phyloP scores from a whole-genome alignment of 106 monocot genomes.

The Dioscorea dumetorum region DNA sequence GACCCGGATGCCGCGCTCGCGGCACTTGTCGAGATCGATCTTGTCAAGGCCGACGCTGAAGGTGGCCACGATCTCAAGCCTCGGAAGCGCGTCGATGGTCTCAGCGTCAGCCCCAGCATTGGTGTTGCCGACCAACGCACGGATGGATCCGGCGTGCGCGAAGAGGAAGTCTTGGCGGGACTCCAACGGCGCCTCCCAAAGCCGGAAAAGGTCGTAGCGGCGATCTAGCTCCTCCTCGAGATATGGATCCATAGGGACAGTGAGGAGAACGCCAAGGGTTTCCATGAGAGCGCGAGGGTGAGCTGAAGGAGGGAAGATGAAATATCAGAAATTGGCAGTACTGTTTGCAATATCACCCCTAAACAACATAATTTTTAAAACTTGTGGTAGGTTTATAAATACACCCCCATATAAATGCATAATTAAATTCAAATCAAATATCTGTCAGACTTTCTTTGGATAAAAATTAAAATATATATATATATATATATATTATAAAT shows the following conservation, averaged over 20 bases:
- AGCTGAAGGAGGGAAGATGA: not conserved
- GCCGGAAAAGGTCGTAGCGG: constrained; percentile 60
- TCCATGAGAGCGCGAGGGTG: not conserved
- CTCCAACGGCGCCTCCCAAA: constrained; percentile 49
- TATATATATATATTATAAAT: not conserved
- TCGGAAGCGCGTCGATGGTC: constrained; percentile 57
- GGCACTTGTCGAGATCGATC: constrained; percentile 67
- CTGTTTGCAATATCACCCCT: not conserved
- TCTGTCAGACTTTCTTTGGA: no score
- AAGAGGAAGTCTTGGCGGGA: constrained; percentile 32
- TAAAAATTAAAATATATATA: not conserved
- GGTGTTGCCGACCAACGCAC: constrained; percentile 57
- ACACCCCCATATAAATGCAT: not conserved
- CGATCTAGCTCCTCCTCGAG: constrained; percentile 55
- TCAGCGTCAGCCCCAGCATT: constrained; percentile 47
- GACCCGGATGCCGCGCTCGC: constrained; percentile 57
- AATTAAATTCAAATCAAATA: not conserved
- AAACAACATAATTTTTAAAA: not conserved
- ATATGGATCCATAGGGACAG: constrained; percentile 40
- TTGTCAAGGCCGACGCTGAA: constrained; percentile 71
- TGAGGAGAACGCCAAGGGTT: constrained; percentile 51
- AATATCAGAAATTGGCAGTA: not conserved
- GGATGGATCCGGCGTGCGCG: constrained; percentile 35
- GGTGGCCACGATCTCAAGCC: constrained; percentile 64
- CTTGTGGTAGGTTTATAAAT: not conserved